Evolutionary conservation across 1,284 basidiomycete genomes (phyloP), one percentile per base, ranked within the genome.

Genomic region (Apiotrichum gracile): DNA sequence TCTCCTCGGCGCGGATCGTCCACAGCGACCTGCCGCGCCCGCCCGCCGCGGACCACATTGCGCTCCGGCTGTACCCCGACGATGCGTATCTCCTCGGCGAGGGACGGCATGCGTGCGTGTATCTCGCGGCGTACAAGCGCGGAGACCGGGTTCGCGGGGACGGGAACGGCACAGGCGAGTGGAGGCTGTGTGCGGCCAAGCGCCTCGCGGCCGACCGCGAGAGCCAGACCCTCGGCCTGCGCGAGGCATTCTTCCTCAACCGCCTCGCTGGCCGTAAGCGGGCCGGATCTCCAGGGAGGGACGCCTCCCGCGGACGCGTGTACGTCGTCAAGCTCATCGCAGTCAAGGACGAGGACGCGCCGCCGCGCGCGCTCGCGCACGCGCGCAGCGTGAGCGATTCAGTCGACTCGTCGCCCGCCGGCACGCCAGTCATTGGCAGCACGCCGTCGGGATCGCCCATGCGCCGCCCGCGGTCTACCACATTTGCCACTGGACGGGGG

Each of bases 191-290:
- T 51, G 78, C 77, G 0, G 76, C 74, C 17, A 79, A 79, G 61
- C 63, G 73, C 2, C 61, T 75, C 39, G 66, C 72, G 8, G 60
- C 72, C 1, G 78, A 78, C 53, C 65, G 74, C 21, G 76, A 79
- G 48, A 68, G 66, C 14, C 77, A 78, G 54, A 69, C 75, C 2
- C 69, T 76, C 54, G 76, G 76, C 3, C 62, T 78, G 16, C 68
- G 74, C 47, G 78, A 79, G 60, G 78, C 76, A 0, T 76, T 76
- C 66, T 77, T 78, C 62, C 67, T 78, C 29, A 68, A 74, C 47
- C 68, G 74, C 12, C 64, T 79, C 25, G 48, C 19, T 6, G 46
- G 25, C 1, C 34, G 42, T n/a, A n/a, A n/a, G n/a, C n/a, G n/a
- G n/a, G n/a, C n/a, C n/a, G n/a, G n/a, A n/a, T n/a, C n/a, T n/a